phyloP scores from a whole-genome alignment of 2,329 filamentous ascomycete genomes.

The Lachnellula hyalina region DNA sequence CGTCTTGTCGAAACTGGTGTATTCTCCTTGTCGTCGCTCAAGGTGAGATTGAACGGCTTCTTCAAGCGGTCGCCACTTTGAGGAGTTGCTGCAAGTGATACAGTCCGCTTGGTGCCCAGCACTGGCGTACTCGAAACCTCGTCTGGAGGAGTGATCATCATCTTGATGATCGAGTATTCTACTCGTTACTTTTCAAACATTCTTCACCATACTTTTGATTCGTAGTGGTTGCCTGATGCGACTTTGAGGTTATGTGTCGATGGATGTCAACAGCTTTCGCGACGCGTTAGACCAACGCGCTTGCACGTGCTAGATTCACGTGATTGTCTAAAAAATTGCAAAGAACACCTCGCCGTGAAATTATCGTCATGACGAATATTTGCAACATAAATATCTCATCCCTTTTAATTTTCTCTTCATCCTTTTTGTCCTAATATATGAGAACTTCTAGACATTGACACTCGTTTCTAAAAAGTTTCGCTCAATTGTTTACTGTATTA shows the following conservation, averaged over 20 bases:
- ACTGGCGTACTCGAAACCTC: constrained; percentile 14
- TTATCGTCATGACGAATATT: too few relatives aligned
- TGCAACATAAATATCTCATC: too few relatives aligned
- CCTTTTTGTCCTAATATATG: too few relatives aligned
- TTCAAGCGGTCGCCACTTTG: constrained; percentile 64
- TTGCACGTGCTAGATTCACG: too few relatives aligned
- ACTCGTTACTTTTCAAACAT: neutral
- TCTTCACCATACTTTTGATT: too few relatives aligned
- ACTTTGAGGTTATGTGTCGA: neutral
- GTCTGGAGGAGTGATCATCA: constrained; percentile 27
- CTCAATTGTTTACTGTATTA: neutral
- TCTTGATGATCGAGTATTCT: constrained; percentile 2
- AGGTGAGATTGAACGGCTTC: constrained; percentile 68
- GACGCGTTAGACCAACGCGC: neutral
- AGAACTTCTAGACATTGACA: neutral
- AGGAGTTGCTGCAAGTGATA: constrained; percentile 38
- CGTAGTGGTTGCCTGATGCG: too few relatives aligned
- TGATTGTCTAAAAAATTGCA: too few relatives aligned
- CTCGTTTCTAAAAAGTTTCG: neutral
- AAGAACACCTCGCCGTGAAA: too few relatives aligned
- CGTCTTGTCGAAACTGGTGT: constrained; percentile 16
- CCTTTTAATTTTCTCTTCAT: too few relatives aligned
- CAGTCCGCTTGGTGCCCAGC: constrained; percentile 13
- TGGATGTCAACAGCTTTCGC: neutral
- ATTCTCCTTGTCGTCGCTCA: constrained; percentile 39